phyloP scores from a whole-genome alignment of 2,329 filamentous ascomycete genomes.

The Xylaria sp. region DNA sequence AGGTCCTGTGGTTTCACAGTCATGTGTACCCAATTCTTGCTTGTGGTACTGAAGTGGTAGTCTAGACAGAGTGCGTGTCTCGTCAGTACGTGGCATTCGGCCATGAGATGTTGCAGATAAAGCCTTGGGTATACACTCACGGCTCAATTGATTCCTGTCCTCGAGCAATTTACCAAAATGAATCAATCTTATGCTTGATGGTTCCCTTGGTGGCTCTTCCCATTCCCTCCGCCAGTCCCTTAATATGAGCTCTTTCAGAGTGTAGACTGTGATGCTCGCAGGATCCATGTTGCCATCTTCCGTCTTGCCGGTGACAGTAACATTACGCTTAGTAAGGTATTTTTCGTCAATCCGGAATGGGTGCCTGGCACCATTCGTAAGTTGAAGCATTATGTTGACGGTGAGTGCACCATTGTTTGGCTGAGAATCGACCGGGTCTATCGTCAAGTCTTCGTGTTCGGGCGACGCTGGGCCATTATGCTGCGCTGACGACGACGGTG shows the following conservation, averaged over 20 bases:
- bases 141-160: slow-evolving; percentile 85
- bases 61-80: slow-evolving; percentile 56
- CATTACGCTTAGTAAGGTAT: slow-evolving; percentile 83
- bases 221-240: slow-evolving; percentile 93
- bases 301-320: slow-evolving; percentile 75
- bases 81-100: slow-evolving; percentile 16
- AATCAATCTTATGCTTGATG: slow-evolving; percentile 89
- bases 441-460: slow-evolving; percentile 48
- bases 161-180: slow-evolving; percentile 91
- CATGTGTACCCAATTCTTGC: slow-evolving; percentile 80
- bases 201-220: slow-evolving; percentile 86
- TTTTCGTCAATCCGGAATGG: slow-evolving; percentile 90
- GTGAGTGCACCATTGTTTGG: slow-evolving; percentile 50
- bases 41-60: slow-evolving; percentile 70
- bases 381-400: slow-evolving; percentile 82
- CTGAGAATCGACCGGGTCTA: slow-evolving; percentile 50
- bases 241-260: slow-evolving; percentile 91
- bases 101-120: neutral
- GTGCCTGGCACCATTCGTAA: slow-evolving; percentile 82
- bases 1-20: slow-evolving; percentile 79
- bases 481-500: slow-evolving; percentile 46
- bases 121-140: slow-evolving; percentile 61
- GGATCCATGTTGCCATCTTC: slow-evolving; percentile 74
- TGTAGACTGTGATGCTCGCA: slow-evolving; percentile 91
- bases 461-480: slow-evolving; percentile 45